Evolutionary conservation across 2,329 filamentous ascomycete genomes (phyloP).

Genomic region (Fusarium sulawesiense): DNA sequence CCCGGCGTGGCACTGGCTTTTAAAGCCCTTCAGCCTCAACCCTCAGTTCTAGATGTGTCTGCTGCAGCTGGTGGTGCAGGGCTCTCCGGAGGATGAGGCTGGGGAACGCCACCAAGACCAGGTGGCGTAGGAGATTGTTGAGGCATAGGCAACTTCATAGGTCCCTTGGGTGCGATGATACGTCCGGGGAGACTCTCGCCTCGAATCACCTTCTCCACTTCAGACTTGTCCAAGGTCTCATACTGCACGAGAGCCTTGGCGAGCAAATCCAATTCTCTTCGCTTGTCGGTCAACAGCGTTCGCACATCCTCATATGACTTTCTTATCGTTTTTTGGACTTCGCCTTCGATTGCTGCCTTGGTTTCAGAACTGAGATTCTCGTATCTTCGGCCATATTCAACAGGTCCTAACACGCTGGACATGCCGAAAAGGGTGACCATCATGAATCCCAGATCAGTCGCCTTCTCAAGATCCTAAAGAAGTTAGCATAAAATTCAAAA

Average conservation of each 20-base stretch:
- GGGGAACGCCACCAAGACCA: constrained; percentile 50
- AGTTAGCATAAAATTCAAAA: constrained; percentile 43
- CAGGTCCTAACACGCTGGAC: constrained; percentile 86
- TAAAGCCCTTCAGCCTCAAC: constrained; percentile 26
- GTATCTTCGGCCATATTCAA: constrained; percentile 87
- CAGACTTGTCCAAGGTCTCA: constrained; percentile 88
- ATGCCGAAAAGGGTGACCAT: constrained; percentile 94
- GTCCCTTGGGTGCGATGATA: constrained; percentile 65
- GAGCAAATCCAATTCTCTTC: constrained; percentile 86
- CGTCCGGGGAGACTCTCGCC: constrained; percentile 84
- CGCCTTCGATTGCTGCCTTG: constrained; percentile 84
- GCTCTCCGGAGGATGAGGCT: constrained; percentile 51
- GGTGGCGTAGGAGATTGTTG: constrained; percentile 51
- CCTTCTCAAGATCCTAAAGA: constrained; percentile 79
- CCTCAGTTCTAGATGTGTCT: constrained; percentile 42
- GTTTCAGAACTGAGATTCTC: constrained; percentile 85
- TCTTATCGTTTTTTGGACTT: constrained; percentile 86
- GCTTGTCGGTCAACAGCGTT: constrained; percentile 76
- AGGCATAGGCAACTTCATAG: constrained; percentile 54
- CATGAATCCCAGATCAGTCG: constrained; percentile 83
- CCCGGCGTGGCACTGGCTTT: constrained; percentile 1
- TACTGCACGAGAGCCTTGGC: constrained; percentile 93
- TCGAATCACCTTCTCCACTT: constrained; percentile 89
- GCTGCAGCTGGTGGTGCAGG: constrained; percentile 52
- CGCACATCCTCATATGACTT: constrained; percentile 81